phyloP scores from a whole-genome alignment of 805 yeast species.

The Vanderwaltozyma polyspora region DNA sequence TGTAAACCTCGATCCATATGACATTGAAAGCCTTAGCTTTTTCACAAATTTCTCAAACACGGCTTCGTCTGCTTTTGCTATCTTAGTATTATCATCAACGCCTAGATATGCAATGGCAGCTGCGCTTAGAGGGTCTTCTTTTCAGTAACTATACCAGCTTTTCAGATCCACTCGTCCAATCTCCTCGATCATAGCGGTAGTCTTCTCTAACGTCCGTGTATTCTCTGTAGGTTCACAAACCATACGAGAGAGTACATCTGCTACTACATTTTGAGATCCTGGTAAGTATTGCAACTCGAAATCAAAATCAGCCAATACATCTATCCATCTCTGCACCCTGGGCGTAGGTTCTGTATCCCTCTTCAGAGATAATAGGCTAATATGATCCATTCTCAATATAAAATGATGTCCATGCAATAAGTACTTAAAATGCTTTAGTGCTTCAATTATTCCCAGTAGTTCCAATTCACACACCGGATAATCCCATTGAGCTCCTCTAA shows the following conservation, averaged over 20 bases:
- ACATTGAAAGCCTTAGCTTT: not conserved
- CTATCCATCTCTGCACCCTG: constrained; percentile 5
- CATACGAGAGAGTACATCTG: constrained; percentile 11
- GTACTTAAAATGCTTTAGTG: constrained; percentile 8
- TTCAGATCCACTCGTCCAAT: not conserved
- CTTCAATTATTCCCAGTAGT: constrained; percentile 6
- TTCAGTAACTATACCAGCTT: too few species aligned
- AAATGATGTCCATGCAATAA: constrained; percentile 6
- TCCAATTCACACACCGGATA: constrained; percentile 9
- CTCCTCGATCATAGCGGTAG: too few species aligned
- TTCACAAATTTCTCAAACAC: not conserved
- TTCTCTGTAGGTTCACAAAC: too few species aligned
- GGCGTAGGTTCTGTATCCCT: constrained; percentile 6
- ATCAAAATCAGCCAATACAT: constrained; percentile 6
- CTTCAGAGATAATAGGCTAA: constrained; percentile 2
- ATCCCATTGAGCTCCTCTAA: constrained; percentile 27
- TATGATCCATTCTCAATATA: constrained; percentile 6
- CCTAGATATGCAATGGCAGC: too few species aligned
- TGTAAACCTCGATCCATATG: not conserved
- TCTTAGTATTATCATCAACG: too few species aligned
- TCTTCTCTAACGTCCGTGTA: too few species aligned
- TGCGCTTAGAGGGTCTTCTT: too few species aligned
- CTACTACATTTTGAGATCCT: constrained; percentile 7
- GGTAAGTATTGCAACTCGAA: constrained; percentile 6
- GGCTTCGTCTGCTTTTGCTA: too few species aligned